Evolutionary conservation across 2,329 filamentous ascomycete genomes (phyloP).

Genomic region (Dactylella cylindrospora): DNA sequence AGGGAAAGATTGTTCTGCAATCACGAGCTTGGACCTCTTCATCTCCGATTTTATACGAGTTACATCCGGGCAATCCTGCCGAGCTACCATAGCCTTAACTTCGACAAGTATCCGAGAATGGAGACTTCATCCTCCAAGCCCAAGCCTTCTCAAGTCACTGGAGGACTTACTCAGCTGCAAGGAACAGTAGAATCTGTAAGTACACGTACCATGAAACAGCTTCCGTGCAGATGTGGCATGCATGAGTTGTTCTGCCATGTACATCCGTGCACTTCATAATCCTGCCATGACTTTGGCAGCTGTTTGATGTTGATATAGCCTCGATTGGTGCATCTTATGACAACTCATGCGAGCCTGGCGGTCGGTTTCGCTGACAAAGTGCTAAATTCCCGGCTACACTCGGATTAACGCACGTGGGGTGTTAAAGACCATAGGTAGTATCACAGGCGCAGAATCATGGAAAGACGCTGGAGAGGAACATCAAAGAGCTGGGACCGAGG

Average conservation of each 20-base stretch:
- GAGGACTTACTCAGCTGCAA: slow-evolving; percentile 38
- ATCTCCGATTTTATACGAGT: too few relatives aligned
- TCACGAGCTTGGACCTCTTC: too few relatives aligned
- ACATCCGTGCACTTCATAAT: slow-evolving; percentile 1
- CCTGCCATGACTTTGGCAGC: too few relatives aligned
- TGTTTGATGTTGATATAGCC: neutral
- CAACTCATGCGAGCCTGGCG: slow-evolving; percentile 6
- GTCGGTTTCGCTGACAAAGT: neutral
- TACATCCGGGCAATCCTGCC: too few relatives aligned
- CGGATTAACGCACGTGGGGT: slow-evolving; percentile 4
- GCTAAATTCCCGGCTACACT: slow-evolving; percentile 18
- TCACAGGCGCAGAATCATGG: slow-evolving; percentile 27
- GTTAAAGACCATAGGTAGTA: slow-evolving; percentile 21
- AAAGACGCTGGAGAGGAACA: slow-evolving; percentile 8
- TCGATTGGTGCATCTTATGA: slow-evolving; percentile 20
- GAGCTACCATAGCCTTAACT: too few relatives aligned
- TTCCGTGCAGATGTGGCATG: slow-evolving; percentile 21
- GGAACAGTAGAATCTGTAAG: slow-evolving; percentile 41
- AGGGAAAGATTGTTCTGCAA: too few relatives aligned
- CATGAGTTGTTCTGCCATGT: slow-evolving; percentile 11
- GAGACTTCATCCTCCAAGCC: slow-evolving; percentile 13
- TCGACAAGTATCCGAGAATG: too few relatives aligned
- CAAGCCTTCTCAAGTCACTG: slow-evolving; percentile 26
- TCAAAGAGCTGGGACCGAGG: slow-evolving; percentile 2
- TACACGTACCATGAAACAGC: slow-evolving; percentile 8